These are phyloP conservation scores for Gracilaria domingensis DNA, from an alignment of 23 red algal genomes.

Conservation along the genomic window DNA sequence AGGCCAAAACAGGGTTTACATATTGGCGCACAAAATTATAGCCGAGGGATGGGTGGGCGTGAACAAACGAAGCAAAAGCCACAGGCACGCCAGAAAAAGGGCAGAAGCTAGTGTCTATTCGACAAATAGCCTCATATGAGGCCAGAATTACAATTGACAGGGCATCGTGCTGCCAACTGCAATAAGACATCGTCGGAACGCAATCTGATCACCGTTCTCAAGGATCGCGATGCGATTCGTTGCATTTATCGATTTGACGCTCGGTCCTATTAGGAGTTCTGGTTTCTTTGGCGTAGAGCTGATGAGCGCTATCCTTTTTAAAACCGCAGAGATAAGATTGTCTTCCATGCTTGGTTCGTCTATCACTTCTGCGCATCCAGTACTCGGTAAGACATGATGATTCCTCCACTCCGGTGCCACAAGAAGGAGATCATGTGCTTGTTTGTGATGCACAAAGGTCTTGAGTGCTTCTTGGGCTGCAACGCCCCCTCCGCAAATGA, in stretches of 20 bases:
- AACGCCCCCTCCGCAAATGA: conserved; percentile 62
- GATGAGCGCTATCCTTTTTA: conserved; percentile 6
- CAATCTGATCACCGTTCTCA: conserved; percentile 43
- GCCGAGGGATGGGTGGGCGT: no score
- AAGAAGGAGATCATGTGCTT: conserved; percentile 47
- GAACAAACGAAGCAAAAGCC: no score
- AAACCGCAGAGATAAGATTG: conserved; percentile 4
- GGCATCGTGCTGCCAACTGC: conserved; percentile 54
- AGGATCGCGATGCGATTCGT: conserved; percentile 30
- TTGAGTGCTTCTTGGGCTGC: conserved; percentile 71
- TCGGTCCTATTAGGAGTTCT: conserved; percentile 53
- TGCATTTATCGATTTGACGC: conserved; percentile 58
- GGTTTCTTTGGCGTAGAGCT: conserved; percentile 2
- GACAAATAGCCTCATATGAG: no score
- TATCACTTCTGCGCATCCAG: neutral
- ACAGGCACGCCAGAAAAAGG: no score
- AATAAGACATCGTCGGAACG: conserved; percentile 57
- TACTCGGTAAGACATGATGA: neutral
- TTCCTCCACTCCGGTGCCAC: conserved; percentile 60
- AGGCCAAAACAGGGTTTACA: no score
- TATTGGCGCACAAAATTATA: no score
- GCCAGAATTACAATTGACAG: no score
- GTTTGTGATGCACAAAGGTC: conserved; percentile 37
- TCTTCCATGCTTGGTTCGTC: neutral
- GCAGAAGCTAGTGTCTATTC: no score